Percentiles rank a stretch among this genome's conserved stretches.
These are phyloP conservation scores for Termitomyces sp. DNA, from an alignment of 768 basidiomycete species.

Conservation along the genomic window DNA sequence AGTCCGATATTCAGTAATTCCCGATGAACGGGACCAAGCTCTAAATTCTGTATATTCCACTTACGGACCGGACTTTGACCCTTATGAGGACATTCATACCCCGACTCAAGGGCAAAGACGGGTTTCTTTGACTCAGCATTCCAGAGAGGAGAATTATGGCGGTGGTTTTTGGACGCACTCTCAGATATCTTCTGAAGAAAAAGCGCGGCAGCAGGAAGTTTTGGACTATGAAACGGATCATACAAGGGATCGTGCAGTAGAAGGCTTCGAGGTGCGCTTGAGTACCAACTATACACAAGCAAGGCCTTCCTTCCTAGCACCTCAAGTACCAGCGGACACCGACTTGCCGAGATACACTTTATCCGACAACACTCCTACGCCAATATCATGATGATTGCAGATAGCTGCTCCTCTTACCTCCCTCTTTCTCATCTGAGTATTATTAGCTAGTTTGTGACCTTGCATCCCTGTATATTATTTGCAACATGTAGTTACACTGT, in stretches of 20 bases:
- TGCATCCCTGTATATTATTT: neutral
- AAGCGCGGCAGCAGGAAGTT: conserved; percentile 19
- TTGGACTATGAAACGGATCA: conserved; percentile 11
- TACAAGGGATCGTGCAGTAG: neutral
- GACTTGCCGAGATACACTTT: conserved; percentile 15
- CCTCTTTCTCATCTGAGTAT: neutral
- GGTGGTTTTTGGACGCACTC: conserved; percentile 31
- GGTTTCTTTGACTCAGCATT: conserved; percentile 8
- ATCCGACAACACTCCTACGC: neutral
- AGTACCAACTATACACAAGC: neutral
- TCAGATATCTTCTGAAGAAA: conserved; percentile 27
- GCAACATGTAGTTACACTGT: neutral
- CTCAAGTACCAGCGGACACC: conserved; percentile 3
- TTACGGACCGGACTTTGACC: conserved; percentile 28
- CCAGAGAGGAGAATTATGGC: conserved; percentile 27
- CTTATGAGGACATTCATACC: conserved; percentile 27
- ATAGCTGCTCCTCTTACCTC: neutral
- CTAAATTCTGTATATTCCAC: conserved; percentile 5
- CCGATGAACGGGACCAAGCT: conserved; percentile 11
- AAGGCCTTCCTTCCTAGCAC: conserved; percentile 1
- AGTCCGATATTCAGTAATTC: conserved; percentile 21
- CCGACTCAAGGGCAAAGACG: conserved; percentile 8
- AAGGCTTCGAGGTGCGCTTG: neutral
- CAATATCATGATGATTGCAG: neutral
- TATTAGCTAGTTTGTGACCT: neutral